Conservation (phyloP, 176 grass and related monocot species). For the Echinochloa phyllopogon region DNA sequence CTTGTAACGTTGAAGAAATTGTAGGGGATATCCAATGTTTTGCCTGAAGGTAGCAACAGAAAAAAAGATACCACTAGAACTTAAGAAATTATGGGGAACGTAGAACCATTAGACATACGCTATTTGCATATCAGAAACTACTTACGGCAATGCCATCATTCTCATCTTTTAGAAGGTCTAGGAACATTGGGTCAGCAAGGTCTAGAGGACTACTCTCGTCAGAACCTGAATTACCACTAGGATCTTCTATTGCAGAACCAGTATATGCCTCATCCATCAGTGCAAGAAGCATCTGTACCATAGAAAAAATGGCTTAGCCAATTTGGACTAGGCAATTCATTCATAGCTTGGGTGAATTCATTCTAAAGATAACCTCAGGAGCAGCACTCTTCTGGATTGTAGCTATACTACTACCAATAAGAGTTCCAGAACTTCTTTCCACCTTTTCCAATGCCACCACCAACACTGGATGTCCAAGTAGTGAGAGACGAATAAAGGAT, state of each 20-base stretch:
- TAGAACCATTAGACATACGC: neutral
- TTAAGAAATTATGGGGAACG: conserved; percentile 16
- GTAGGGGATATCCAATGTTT: conserved; percentile 93
- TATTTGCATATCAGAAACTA: conserved; percentile 18
- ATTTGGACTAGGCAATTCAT: conserved; percentile 19
- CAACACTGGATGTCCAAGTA: conserved; percentile 65
- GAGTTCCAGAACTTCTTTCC: conserved; percentile 89
- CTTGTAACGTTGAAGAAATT: conserved; percentile 74
- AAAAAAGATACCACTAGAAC: neutral
- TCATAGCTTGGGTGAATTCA: conserved; percentile 29
- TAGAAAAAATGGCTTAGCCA: conserved; percentile 39
- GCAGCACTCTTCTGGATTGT: conserved; percentile 98
- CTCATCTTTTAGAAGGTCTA: conserved; percentile 96
- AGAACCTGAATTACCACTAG: conserved; percentile 66
- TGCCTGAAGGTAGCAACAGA: conserved; percentile 52
- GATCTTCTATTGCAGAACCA: conserved; percentile 84
- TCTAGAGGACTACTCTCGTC: conserved; percentile 80
- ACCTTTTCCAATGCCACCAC: conserved; percentile 94
- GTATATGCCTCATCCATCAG: conserved; percentile 99
- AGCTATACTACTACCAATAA: conserved; percentile 94
- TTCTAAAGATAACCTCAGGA: conserved; percentile 71
- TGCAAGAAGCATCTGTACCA: conserved; percentile 82
- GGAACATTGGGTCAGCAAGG: conserved; percentile 83
- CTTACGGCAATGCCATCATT: conserved; percentile 97
- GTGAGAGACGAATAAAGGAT: conserved; percentile 1